phyloP scores from a whole-genome alignment of 306 rosid species.

The Cucurbita ficifolia region DNA sequence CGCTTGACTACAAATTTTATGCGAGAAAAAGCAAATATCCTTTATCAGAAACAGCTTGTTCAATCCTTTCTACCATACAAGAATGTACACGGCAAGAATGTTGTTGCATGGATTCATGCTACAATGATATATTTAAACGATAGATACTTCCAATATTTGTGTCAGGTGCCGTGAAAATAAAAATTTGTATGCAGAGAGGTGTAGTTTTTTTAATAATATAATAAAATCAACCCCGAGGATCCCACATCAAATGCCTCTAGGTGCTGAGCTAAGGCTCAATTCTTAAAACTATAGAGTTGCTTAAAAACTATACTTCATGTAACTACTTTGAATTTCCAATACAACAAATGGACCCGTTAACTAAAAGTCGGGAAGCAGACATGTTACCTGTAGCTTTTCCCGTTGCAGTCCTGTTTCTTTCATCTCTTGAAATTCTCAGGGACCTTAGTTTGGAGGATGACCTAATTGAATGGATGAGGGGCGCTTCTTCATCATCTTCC shows the following conservation, averaged over 20 bases:
- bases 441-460: constrained; percentile 66
- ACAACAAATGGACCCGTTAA: constrained; percentile 11
- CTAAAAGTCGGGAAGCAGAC: constrained; percentile 44
- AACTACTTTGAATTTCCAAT: neutral
- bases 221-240: neutral
- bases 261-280: neutral
- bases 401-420: constrained; percentile 31
- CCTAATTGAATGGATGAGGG: constrained; percentile 60
- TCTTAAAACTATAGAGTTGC: neutral
- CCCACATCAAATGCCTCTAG: neutral
- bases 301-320: neutral
- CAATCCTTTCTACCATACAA: neutral
- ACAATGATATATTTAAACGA: neutral
- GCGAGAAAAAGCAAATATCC: neutral
- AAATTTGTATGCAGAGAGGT: neutral
- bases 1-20: neutral
- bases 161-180: neutral
- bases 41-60: neutral
- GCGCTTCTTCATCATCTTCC: constrained; percentile 64
- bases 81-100: neutral
- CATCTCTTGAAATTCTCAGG: constrained; percentile 50
- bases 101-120: neutral
- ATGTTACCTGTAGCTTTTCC: constrained; percentile 29
- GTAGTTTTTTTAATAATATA: neutral
- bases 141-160: neutral